Percentiles rank a stretch among this genome's conserved stretches.
Conservation (phyloP, 1,284 basidiomycete genomes). For the Psilocybe mexicana region DNA sequence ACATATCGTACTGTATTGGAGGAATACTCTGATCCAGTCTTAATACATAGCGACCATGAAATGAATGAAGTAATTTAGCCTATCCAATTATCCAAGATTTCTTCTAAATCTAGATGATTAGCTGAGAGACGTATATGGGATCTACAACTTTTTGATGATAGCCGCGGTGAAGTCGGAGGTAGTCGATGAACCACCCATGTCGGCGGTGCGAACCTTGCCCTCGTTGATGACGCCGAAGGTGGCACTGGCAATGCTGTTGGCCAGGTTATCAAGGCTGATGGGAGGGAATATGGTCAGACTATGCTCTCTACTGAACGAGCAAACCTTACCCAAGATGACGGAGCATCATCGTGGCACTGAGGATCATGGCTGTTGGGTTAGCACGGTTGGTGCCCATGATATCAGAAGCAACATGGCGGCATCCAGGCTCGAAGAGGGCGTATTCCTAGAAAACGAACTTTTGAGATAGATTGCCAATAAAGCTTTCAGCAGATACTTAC, state of each 20-base stretch:
- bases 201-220: slow-evolving; percentile 90
- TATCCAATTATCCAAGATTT: slow-evolving; percentile 20
- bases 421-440: slow-evolving; percentile 98
- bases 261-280: slow-evolving; percentile 83
- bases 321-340: slow-evolving; percentile 84
- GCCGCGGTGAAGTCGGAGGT: slow-evolving; percentile 93
- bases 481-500: slow-evolving; percentile 43
- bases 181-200: slow-evolving; percentile 90
- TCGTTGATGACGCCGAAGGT: slow-evolving; percentile 93
- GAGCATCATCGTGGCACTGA: slow-evolving; percentile 98
- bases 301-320: neutral
- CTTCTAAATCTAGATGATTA: slow-evolving; percentile 13
- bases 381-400: slow-evolving; percentile 98
- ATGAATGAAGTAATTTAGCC: slow-evolving; percentile 19
- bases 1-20: slow-evolving; percentile 12
- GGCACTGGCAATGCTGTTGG: slow-evolving; percentile 91
- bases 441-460: slow-evolving; percentile 66
- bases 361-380: slow-evolving; percentile 98
- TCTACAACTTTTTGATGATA: slow-evolving; percentile 73
- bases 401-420: slow-evolving; percentile 97
- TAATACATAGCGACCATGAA: slow-evolving; percentile 9
- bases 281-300: slow-evolving; percentile 4
- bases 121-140: neutral
- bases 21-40: slow-evolving; percentile 15
- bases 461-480: neutral